phyloP scores from a whole-genome alignment of 2,329 filamentous ascomycete species.

The Exophiala sp. region DNA sequence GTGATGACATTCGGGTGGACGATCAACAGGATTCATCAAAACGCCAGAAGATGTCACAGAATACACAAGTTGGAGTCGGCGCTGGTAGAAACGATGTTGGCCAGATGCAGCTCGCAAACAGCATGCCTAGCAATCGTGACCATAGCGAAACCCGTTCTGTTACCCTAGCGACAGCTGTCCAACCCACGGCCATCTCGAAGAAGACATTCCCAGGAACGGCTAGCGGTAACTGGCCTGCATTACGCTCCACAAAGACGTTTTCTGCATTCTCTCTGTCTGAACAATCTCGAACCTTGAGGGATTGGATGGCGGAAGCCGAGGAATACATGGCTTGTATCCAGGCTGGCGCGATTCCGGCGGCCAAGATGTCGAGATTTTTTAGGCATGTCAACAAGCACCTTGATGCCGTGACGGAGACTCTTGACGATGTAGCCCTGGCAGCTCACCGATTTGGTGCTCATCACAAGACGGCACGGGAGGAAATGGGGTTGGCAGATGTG shows the following conservation, averaged over 20 bases:
- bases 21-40: not conserved
- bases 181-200: not conserved
- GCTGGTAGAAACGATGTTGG: not conserved
- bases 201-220: not conserved
- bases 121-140: too few relatives aligned
- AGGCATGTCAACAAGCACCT: not conserved
- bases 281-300: not conserved
- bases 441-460: not conserved
- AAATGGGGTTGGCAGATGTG: not conserved
- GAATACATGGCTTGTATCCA: not conserved
- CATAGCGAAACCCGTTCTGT: too few relatives aligned
- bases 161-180: too few relatives aligned
- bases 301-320: slow-evolving; percentile 3
- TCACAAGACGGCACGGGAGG: not conserved
- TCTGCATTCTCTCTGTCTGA: not conserved
- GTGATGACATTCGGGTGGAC: not conserved
- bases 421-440: slow-evolving; percentile 1
- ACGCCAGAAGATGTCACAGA: not conserved
- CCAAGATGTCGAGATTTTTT: slow-evolving; percentile 1
- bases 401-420: not conserved
- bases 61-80: not conserved
- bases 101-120: not conserved
- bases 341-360: not conserved
- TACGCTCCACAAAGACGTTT: not conserved
- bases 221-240: not conserved